phyloP scores from a whole-genome alignment of 805 yeast genomes.

The Myxozyma vanderwaltii region DNA sequence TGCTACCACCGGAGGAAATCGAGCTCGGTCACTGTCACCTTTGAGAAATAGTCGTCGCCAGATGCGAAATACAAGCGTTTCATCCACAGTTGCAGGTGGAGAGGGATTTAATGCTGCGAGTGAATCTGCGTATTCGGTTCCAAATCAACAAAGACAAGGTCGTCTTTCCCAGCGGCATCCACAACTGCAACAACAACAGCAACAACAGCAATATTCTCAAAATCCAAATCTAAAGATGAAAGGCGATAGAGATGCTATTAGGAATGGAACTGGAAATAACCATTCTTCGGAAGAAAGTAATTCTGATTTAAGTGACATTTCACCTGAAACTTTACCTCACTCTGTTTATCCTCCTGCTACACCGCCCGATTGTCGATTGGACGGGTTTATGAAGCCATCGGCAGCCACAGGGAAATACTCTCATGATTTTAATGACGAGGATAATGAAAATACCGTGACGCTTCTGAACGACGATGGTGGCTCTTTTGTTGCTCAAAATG shows the following conservation, averaged over 20 bases:
- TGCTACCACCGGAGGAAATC: no score
- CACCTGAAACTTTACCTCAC: slow-evolving; percentile 26
- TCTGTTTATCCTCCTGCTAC: slow-evolving; percentile 17
- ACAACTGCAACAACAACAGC: not conserved
- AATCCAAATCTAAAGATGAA: not conserved
- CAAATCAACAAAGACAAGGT: not conserved
- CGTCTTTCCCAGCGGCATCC: not conserved
- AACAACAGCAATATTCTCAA: slow-evolving; percentile 1
- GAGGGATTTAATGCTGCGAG: not conserved
- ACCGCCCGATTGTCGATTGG: slow-evolving; percentile 25
- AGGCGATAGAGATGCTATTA: not conserved
- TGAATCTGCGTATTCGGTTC: not conserved
- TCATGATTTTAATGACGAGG: not conserved
- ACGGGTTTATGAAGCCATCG: slow-evolving; percentile 1
- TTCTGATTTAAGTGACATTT: slow-evolving; percentile 29
- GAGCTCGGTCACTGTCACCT: not conserved
- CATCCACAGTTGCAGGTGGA: not conserved
- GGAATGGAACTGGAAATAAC: not conserved
- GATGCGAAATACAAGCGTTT: not conserved
- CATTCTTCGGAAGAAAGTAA: slow-evolving; percentile 23
- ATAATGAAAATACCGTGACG: not conserved
- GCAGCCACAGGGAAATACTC: not conserved
- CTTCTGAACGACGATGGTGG: not conserved
- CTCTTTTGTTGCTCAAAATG: slow-evolving; percentile 21
- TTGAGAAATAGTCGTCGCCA: not conserved